Conservation (phyloP, 306 rosid genomes). For the Ormosia semicastrata region DNA sequence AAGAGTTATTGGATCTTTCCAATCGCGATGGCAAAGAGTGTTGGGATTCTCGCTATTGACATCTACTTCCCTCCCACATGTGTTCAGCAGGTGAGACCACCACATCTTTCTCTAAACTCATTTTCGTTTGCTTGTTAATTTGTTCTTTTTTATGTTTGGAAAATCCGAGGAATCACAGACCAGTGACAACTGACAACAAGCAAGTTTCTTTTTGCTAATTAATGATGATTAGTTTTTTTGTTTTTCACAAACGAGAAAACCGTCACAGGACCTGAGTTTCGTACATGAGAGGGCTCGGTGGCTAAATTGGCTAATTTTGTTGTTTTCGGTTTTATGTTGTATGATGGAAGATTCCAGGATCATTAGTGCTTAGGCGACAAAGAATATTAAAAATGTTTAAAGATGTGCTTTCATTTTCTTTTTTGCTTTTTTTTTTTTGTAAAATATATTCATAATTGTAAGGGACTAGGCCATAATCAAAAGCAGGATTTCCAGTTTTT, state of each 20-base stretch:
- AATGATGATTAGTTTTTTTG: background rate
- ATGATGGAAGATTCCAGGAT: background rate
- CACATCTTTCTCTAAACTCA: background rate
- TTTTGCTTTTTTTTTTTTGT: background rate
- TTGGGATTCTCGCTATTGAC: slow-evolving; percentile 84
- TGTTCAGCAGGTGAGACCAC: slow-evolving; percentile 65
- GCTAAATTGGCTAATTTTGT: background rate
- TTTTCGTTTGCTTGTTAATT: background rate
- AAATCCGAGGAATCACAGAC: background rate
- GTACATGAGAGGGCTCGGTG: background rate
- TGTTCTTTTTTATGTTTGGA: background rate
- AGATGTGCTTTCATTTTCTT: background rate
- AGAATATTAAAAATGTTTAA: background rate
- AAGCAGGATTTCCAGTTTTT: background rate
- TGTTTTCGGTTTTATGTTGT: background rate
- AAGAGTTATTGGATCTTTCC: background rate
- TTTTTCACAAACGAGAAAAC: background rate
- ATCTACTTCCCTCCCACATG: slow-evolving; percentile 86
- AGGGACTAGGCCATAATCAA: background rate
- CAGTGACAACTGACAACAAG: background rate
- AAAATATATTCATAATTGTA: background rate
- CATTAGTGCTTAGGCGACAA: background rate
- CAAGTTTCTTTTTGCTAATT: background rate
- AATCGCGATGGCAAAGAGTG: slow-evolving; percentile 48
- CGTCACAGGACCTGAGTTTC: background rate